Base-by-base conservation (phyloP, 2,329 filamentous ascomycete species). In the Stemphylium beticola region DNA sequence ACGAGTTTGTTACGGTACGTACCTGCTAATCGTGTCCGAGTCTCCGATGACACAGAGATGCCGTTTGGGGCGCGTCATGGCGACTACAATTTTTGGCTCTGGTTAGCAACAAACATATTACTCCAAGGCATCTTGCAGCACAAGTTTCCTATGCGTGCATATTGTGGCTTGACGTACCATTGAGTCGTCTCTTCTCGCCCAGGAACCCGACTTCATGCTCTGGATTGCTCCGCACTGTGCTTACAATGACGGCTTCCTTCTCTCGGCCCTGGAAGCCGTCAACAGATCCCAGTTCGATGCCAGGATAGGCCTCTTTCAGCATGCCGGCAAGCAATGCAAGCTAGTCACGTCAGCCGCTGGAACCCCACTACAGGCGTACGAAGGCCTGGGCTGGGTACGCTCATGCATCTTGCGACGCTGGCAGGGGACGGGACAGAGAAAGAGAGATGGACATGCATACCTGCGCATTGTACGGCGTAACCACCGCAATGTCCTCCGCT, bases 231-330 rank as follows among this genome's bases (percentile, higher is more conserved):
- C 95, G 84, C 52, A 99, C 95, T n/a, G 98, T 83, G 74, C 89
- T 96, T 46, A 99, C 88, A 34, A 99, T 84, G 14, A 99, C 88
- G 2, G 91, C 95, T 75, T 99, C 95, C 76, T 99, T 99, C 76
- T 99, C 95, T 15, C 95, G 86, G 31, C 95, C 95, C 75, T 99
- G 95, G 73, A 99, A 99, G 2, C 93, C 95, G 75, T 99, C 95
- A 2, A 99, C 91, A 67, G 92, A 96, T 31, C 95, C 95, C n/a
- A 99, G 82, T 75, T 99, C 95, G 45, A 99, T 86, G 11, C 89
- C 92, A 0, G 90, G 89, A 66, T 89, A 96, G 34, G 81, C 79
- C 56, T 95, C 90, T 71, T 93, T 95, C 44, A 99, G 82, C 61
- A 89, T 82, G 33, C 82, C 79, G 11, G 92, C 87, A 46, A 98